Evolutionary conservation across 2,329 filamentous ascomycete species (phyloP), one percentile per base, ranked within the genome.

Genomic region (Eutypa lata): DNA sequence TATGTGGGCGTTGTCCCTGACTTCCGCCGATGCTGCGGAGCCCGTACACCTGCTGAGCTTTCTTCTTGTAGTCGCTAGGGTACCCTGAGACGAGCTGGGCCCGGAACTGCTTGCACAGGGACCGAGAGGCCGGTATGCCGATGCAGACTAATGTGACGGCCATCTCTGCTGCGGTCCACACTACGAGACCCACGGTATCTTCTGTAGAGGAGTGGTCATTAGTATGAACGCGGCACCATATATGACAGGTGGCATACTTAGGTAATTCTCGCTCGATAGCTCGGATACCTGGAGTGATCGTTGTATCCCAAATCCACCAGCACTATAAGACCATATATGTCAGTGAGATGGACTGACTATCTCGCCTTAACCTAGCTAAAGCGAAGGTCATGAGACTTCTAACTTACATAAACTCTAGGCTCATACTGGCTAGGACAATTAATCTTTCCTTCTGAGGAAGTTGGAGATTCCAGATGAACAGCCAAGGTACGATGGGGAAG

Each of bases 401-500:
- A 2, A 38, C 35, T 38, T 14, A 38, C 35, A 38, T 38, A 14
- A 13, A 38, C 7, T 14, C 35, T 6, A 38, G 35, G n/a, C 33
- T 47, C 50, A 54, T 40, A 42, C 49, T 49, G 18, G 24, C 31
- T 7, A 51, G 49, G 13, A 54, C 51, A n/a, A 52, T 38, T 6
- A 54, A 14, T 35, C 49, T 51, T 14, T 54, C 53, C n/a, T 33
- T 37, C 13, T 42, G 22, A 22, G 49, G 37, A 37, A 51, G 51
- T 22, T 47, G 38, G 5, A 54, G 31, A 26, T 28, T 47, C 47
- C 38, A 54, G 45, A 52, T 47, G 26, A 49, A 49, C 4, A 49
- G 19, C 53, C 53, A 54, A 2, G 53, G 53, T n/a, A 54, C 46
- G 4, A 54, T 31, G 37, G 53, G 49, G n/a, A 54, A 52, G 31